These are phyloP conservation scores for Nicotiana sylvestris DNA, from an alignment of 257 asterid species.

Conservation along the genomic window DNA sequence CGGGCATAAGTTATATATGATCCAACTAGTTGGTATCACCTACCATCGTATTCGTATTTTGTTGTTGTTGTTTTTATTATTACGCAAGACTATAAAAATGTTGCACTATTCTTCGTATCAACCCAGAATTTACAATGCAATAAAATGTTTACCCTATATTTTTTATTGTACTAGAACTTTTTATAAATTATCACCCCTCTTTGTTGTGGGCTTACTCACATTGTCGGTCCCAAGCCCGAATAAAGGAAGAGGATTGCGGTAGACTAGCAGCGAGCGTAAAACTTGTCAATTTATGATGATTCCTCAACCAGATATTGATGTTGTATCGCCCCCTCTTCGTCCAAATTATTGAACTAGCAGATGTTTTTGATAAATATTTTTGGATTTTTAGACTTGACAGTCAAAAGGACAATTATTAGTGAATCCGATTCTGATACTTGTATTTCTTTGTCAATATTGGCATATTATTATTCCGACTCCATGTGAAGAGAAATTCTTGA, in stretches of 20 bases:
- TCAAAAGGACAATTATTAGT: neutral
- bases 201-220: too few relatives aligned
- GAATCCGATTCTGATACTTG: neutral
- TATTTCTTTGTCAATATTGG: neutral
- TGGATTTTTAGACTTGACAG: neutral
- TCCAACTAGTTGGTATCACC: neutral
- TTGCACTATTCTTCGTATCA: neutral
- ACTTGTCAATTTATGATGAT: too few relatives aligned
- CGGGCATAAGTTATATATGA: neutral
- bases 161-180: neutral
- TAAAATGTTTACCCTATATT: too few relatives aligned
- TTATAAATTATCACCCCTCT: neutral
- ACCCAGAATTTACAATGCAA: neutral
- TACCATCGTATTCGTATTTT: neutral
- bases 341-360: neutral
- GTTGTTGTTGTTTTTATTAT: neutral
- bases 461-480: slow-evolving; percentile 2
- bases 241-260: too few relatives aligned
- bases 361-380: neutral
- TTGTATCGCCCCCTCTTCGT: neutral
- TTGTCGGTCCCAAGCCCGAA: too few relatives aligned
- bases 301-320: too few relatives aligned
- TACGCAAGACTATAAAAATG: neutral
- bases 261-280: too few relatives aligned
- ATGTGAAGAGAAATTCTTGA: neutral